These are phyloP conservation scores for Chlamydomonas eustigma DNA, from an alignment of 139 green algal genomes.

Conservation along the genomic window DNA sequence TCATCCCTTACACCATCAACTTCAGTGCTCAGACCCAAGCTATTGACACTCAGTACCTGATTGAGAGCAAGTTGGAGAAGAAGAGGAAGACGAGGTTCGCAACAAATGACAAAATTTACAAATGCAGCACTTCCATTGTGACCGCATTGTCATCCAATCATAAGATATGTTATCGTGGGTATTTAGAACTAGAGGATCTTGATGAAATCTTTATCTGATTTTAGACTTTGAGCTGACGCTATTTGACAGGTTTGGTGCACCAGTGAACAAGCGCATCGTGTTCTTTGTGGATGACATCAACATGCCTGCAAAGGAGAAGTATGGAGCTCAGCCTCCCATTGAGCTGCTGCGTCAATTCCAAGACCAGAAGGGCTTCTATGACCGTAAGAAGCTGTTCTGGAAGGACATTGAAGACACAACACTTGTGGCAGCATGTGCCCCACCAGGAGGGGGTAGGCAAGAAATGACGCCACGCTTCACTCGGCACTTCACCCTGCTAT, in stretches of 20 bases:
- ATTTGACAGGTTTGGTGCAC: slow-evolving; percentile 43
- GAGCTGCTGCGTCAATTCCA: slow-evolving; percentile 85
- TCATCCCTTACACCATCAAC: slow-evolving; percentile 71
- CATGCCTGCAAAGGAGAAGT: slow-evolving; percentile 79
- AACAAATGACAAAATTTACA: too few relatives aligned
- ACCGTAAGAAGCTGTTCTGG: slow-evolving; percentile 83
- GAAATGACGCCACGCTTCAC: slow-evolving; percentile 71
- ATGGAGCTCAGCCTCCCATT: slow-evolving; percentile 73
- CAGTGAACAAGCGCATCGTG: slow-evolving; percentile 68
- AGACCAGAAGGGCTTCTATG: slow-evolving; percentile 78
- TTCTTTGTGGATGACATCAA: slow-evolving; percentile 91
- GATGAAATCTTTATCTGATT: too few relatives aligned
- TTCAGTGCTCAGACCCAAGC: slow-evolving; percentile 78
- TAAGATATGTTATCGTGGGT: too few relatives aligned
- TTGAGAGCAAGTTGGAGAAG: slow-evolving; percentile 82
- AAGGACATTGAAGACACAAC: slow-evolving; percentile 82
- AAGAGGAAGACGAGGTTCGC: slow-evolving; percentile 72
- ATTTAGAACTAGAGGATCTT: too few relatives aligned
- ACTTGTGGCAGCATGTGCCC: slow-evolving; percentile 66
- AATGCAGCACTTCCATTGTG: too few relatives aligned
- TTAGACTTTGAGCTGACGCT: too few relatives aligned
- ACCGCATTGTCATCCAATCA: too few relatives aligned
- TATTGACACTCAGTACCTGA: slow-evolving; percentile 67
- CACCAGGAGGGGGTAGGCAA: slow-evolving; percentile 70
- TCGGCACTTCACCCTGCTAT: slow-evolving; percentile 81